Evolutionary conservation across 2,329 filamentous ascomycete species (phyloP), one percentile per base, ranked within the genome.

Genomic region (Aspergillus terreus): DNA sequence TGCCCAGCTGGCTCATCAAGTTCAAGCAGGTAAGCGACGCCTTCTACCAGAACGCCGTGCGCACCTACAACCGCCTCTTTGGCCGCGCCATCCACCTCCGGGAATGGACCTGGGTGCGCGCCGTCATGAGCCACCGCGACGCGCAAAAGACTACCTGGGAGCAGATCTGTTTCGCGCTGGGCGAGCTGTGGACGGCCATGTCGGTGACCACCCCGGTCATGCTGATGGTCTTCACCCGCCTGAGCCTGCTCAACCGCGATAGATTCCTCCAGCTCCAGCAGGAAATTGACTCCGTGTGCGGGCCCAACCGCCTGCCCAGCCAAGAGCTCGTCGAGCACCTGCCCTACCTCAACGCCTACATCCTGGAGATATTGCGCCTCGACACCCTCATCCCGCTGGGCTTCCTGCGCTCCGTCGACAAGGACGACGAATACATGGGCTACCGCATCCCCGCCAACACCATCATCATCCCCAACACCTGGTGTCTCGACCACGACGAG

Each of bases 361-460:
- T 47, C 33, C 12, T 10, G 7, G 46, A 47, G 15, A 40, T 47
- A 4, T 10, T 41, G 19, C 46, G 46, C 5, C 15, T 25, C 19
- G 17, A 25, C 14, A 12, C n/a, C 19, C 35, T 40, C 36, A 4
- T 42, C 40, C 40, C 40, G 1, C 6, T 46, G 5, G 49, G 44
- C 7, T 30, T 51, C n/a, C n/a, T 44, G 5, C 49, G 45, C 12
- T 25, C 38, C 3, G 17, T 36, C 2, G 27, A 32, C 19, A n/a
- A 43, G n/a, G 49, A 46, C 12, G 49, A 51, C n/a, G 40, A 17
- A 6, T 51, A 43, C 11, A 33, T 35, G 14, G 49, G 49, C 11
- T 51, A 51, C 14, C 30, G 27, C 14, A 51, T 51, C n/a, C 49
- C 49, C 0, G 40, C 38, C 17, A 43, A 33, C 17, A 19, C 44